Percentiles rank a stretch among this genome's conserved stretches.
phyloP scores from a whole-genome alignment of 2,329 filamentous ascomycete genomes.

The Ascochyta fabae region DNA sequence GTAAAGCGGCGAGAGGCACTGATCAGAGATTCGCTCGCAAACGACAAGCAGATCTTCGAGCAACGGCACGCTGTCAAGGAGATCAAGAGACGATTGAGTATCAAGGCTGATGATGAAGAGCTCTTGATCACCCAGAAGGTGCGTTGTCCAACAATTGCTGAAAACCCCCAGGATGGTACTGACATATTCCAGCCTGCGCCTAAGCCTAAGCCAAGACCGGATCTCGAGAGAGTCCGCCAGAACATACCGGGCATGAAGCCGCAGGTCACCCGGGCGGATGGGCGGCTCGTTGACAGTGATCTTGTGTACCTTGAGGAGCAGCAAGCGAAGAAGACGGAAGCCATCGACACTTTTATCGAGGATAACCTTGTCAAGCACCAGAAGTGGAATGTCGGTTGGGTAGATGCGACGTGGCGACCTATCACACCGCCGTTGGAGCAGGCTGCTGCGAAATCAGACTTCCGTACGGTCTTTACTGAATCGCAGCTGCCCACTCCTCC shows the following conservation, averaged over 20 bases:
- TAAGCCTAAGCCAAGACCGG: slow-evolving; percentile 64
- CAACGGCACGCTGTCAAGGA: slow-evolving; percentile 83
- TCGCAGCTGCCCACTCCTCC: slow-evolving; percentile 56
- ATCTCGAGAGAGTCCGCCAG: slow-evolving; percentile 64
- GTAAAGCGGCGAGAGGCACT: slow-evolving; percentile 80
- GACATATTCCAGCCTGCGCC: slow-evolving; percentile 41
- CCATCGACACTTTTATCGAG: slow-evolving; percentile 82
- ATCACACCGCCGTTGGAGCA: slow-evolving; percentile 76
- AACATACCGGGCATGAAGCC: slow-evolving; percentile 67
- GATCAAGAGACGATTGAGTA: slow-evolving; percentile 83
- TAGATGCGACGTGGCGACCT: slow-evolving; percentile 85
- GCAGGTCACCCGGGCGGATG: slow-evolving; percentile 65
- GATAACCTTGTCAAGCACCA: slow-evolving; percentile 86
- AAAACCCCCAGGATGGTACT: slow-evolving; percentile 28
- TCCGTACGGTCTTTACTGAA: slow-evolving; percentile 49
- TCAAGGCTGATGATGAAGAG: slow-evolving; percentile 93
- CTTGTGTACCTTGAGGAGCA: slow-evolving; percentile 78
- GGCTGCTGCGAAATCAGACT: slow-evolving; percentile 44
- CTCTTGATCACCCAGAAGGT: slow-evolving; percentile 86
- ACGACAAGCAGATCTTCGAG: slow-evolving; percentile 81
- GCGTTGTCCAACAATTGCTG: slow-evolving; percentile 41
- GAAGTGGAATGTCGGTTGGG: slow-evolving; percentile 88
- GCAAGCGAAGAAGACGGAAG: slow-evolving; percentile 79
- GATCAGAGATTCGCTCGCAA: slow-evolving; percentile 76
- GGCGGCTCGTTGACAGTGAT: slow-evolving; percentile 76